Evolutionary conservation across 306 rosid species (phyloP).

Genomic region (Prunus fruticosa): DNA sequence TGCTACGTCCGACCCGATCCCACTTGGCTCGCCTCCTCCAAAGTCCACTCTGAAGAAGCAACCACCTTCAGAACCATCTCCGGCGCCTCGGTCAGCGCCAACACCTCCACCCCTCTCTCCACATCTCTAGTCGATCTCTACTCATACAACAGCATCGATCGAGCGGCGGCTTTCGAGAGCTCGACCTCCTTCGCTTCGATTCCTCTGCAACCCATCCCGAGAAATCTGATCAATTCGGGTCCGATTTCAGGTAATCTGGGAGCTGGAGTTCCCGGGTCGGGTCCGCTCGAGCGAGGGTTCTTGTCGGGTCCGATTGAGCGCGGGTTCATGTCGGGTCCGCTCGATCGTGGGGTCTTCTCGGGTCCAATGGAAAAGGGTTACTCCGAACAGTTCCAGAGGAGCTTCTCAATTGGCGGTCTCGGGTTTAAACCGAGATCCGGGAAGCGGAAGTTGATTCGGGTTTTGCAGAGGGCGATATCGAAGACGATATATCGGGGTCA

Average conservation of each 20-base stretch:
- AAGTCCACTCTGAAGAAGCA: constrained; percentile 90
- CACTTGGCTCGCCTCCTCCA: constrained; percentile 57
- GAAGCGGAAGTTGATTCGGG: constrained; percentile 54
- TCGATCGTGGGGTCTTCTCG: constrained; percentile 81
- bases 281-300: constrained; percentile 86
- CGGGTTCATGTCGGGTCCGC: constrained; percentile 95
- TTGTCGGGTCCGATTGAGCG: constrained; percentile 96
- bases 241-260: constrained; percentile 58
- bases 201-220: constrained; percentile 90
- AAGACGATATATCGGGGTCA: constrained; percentile 75
- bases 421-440: constrained; percentile 48
- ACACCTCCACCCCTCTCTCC: constrained; percentile 90
- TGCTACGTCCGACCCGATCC: constrained; percentile 97
- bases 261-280: constrained; percentile 54
- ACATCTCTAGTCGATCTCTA: constrained; percentile 73
- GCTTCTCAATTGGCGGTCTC: constrained; percentile 71
- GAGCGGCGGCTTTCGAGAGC: constrained; percentile 93
- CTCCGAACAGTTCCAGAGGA: constrained; percentile 68
- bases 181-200: constrained; percentile 90
- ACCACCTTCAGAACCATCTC: constrained; percentile 91
- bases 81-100: constrained; percentile 97
- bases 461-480: constrained; percentile 61
- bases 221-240: constrained; percentile 53
- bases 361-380: constrained; percentile 75
- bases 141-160: constrained; percentile 65